Evolutionary conservation across 2,329 filamentous ascomycete genomes (phyloP).

Genomic region (Dothistroma pini): DNA sequence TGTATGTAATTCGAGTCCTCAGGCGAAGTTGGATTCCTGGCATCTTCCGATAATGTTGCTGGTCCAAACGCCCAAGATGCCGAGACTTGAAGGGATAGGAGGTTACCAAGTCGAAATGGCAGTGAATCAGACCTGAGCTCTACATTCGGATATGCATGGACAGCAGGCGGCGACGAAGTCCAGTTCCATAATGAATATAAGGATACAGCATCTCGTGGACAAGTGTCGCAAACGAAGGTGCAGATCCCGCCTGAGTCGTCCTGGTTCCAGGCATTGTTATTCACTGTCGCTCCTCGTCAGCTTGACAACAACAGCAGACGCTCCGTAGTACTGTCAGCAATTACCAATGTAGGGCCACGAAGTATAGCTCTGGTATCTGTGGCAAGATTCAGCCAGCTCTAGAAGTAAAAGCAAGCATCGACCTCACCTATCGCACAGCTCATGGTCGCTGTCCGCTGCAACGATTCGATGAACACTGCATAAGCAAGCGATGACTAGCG

Average conservation of each 20-base stretch:
- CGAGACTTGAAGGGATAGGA: conserved; percentile 11
- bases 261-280: conserved; percentile 21
- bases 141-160: conserved; percentile 18
- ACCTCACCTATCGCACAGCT: conserved; percentile 13
- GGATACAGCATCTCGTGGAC: conserved; percentile 8
- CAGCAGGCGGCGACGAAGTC: conserved; percentile 12
- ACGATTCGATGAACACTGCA: neutral
- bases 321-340: neutral
- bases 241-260: conserved; percentile 16
- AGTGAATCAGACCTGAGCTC: conserved; percentile 15
- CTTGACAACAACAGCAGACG: neutral
- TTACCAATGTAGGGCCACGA: conserved; percentile 8
- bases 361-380: conserved; percentile 12
- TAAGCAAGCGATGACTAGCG: neutral
- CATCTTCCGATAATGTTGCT: conserved; percentile 7
- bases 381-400: conserved; percentile 1
- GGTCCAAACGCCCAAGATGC: conserved; percentile 18
- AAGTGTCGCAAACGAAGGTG: conserved; percentile 11
- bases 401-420: neutral
- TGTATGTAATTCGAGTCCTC: conserved; percentile 6
- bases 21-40: conserved; percentile 12
- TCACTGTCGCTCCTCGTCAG: conserved; percentile 11
- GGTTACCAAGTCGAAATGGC: conserved; percentile 11
- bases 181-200: conserved; percentile 17
- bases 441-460: conserved; percentile 5